Base-by-base conservation (phyloP, 2,329 filamentous ascomycete species). In the Beauveria caledonica region DNA sequence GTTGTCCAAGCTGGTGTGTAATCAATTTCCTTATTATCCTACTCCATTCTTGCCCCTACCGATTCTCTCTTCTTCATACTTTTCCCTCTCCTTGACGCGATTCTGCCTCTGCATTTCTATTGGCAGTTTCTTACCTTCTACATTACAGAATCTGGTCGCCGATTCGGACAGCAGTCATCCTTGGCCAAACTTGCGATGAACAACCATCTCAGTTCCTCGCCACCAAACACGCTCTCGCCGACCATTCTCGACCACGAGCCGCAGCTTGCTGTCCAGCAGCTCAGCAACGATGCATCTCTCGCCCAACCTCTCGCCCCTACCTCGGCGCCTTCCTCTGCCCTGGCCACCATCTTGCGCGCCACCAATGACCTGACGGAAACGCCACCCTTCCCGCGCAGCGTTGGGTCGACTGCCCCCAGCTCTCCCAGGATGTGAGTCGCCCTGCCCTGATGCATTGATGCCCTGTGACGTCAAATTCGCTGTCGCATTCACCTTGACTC, bases 391-490 rank as follows among this genome's bases (percentile, higher is more conserved):
- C 77, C 80, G 59, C 78, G 80, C 63, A 85, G 82, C 68, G 76
- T 82, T 61, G 78, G 78, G 17, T 85, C 83, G 7, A 85, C 83
- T 44, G 82, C 82, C 15, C 81, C 82, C 44, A 80, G 74, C 39
- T 85, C 83, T 27, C 83, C 83, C 51, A 77, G 82, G 69, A 80
- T 85, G 81, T 84, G 70, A 76, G 82, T 73, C 57, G 58, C 56
- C 36, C 45, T 15, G 58, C 56, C 36, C 45, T 15, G 3, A 61
- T 59, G n/a, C 36, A n/a, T 25, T 52, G 19, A 54, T 19, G 3
- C 17, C 39, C 15, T 58, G 5, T 21, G 9, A 29, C 45, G n/a
- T 39, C 15, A 13, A 46, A 13, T 58, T n/a, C 45, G 9, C 9
- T 6, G 54, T 58, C 54, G 45, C 54, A 58, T 58, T 15, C 7